phyloP scores from a whole-genome alignment of 2,329 filamentous ascomycete species.

The Ophiostoma quercus region DNA sequence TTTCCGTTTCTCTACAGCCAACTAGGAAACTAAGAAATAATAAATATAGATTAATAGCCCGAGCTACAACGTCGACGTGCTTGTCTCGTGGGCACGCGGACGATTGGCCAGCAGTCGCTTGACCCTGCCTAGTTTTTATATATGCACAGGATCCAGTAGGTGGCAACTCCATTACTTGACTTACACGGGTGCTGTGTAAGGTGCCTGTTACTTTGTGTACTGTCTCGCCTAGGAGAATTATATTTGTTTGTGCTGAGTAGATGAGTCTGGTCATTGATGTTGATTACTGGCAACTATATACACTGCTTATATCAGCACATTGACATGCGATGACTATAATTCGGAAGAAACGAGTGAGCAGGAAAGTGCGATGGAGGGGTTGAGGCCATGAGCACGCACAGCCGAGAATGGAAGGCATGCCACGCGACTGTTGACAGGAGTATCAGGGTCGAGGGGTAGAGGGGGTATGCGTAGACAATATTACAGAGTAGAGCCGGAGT shows the following conservation, averaged over 20 bases:
- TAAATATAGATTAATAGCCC: no score
- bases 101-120: conserved; percentile 22
- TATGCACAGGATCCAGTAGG: not conserved
- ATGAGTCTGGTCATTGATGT: not conserved
- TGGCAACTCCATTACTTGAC: not conserved
- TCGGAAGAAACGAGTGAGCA: not conserved
- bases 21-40: no score
- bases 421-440: not conserved
- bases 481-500: not conserved
- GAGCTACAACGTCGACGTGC: not conserved
- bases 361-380: not conserved
- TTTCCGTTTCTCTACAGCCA: not conserved
- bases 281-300: not conserved
- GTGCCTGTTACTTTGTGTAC: not conserved
- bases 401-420: not conserved
- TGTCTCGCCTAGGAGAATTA: no score
- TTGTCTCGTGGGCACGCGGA: conserved; percentile 21
- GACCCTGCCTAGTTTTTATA: conserved; percentile 16
- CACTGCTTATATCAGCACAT: not conserved
- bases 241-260: not conserved
- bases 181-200: not conserved
- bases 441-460: not conserved
- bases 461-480: not conserved
- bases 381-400: not conserved
- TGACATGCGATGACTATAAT: conserved; percentile 1